Percentiles rank a stretch among this genome's conserved stretches.
Conservation (phyloP, 805 yeast genomes). For the Saturnispora saitoi region DNA sequence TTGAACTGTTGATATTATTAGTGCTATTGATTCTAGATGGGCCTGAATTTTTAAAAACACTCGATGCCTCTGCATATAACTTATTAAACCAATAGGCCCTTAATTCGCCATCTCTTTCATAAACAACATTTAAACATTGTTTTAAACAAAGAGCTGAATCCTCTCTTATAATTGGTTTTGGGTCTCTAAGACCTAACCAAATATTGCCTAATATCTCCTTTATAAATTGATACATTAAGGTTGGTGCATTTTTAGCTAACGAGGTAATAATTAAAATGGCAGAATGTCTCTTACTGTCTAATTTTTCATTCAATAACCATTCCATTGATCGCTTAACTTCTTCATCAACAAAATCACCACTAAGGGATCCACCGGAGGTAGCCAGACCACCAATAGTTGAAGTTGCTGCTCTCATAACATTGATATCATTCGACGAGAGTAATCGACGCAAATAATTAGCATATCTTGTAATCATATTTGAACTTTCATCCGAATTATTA, state of each 20-base stretch:
- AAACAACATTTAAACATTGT: slow-evolving; percentile 68
- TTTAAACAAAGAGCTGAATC: slow-evolving; percentile 81
- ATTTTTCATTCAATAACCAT: slow-evolving; percentile 83
- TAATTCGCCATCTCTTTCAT: slow-evolving; percentile 64
- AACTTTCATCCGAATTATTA: slow-evolving; percentile 51
- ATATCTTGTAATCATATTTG: slow-evolving; percentile 80
- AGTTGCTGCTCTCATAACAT: slow-evolving; percentile 82
- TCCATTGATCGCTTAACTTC: slow-evolving; percentile 87
- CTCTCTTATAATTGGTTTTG: slow-evolving; percentile 60
- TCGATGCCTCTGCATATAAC: slow-evolving; percentile 33
- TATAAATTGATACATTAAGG: slow-evolving; percentile 68
- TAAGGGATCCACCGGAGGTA: slow-evolving; percentile 78
- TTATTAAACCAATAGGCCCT: slow-evolving; percentile 69
- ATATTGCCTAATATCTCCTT: slow-evolving; percentile 71
- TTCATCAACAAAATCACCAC: slow-evolving; percentile 87
- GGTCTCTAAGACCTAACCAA: slow-evolving; percentile 83
- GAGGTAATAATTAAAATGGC: slow-evolving; percentile 78
- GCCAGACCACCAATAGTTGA: slow-evolving; percentile 83
- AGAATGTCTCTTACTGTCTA: slow-evolving; percentile 82
- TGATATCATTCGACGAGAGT: slow-evolving; percentile 73
- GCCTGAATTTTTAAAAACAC: slow-evolving; percentile 17
- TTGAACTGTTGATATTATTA: neutral
- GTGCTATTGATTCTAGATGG: neutral
- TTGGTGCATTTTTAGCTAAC: slow-evolving; percentile 80
- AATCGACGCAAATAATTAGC: slow-evolving; percentile 81